A percentile compares a stretch with the other conserved stretches of the same genome.
These are phyloP conservation scores for Chrysosporium queenslandicum DNA, from an alignment of 2,329 filamentous ascomycete genomes.

Conservation along the genomic window DNA sequence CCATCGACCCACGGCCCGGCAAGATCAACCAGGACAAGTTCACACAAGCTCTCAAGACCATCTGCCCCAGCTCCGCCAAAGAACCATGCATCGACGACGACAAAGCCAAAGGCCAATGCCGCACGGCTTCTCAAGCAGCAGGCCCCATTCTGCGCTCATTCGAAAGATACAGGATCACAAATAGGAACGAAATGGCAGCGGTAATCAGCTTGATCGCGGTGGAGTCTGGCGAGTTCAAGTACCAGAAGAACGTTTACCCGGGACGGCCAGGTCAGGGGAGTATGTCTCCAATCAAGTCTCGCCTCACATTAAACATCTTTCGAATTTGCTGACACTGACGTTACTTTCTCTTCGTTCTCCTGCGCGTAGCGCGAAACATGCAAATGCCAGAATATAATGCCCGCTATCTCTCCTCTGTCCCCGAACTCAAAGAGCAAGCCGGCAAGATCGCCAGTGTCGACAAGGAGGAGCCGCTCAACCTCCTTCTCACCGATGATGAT, in stretches of 20 bases:
- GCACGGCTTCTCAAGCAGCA: constrained; percentile 53
- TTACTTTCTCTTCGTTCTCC: not conserved
- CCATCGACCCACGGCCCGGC: not conserved
- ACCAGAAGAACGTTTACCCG: constrained; percentile 57
- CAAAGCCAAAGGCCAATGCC: constrained; percentile 49
- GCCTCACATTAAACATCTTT: no score
- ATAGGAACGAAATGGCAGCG: constrained; percentile 54
- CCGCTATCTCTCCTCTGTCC: constrained; percentile 44
- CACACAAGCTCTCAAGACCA: constrained; percentile 21
- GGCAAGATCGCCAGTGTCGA: constrained; percentile 28
- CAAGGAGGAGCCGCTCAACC: constrained; percentile 38
- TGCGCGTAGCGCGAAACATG: constrained; percentile 56
- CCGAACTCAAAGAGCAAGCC: constrained; percentile 33
- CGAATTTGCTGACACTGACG: no score
- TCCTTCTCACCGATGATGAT: constrained; percentile 41
- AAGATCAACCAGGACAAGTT: not conserved
- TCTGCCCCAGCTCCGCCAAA: constrained; percentile 47
- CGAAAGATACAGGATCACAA: constrained; percentile 46
- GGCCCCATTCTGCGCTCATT: constrained; percentile 49
- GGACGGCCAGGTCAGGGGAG: constrained; percentile 43
- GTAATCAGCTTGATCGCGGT: constrained; percentile 60
- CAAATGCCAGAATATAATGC: constrained; percentile 47
- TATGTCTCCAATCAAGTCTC: constrained; percentile 8
- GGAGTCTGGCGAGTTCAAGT: constrained; percentile 61
- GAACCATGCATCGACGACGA: constrained; percentile 41